Base-by-base conservation (phyloP, 1,139 yeast genomes). In the Saccharomyces hybrid region DNA sequence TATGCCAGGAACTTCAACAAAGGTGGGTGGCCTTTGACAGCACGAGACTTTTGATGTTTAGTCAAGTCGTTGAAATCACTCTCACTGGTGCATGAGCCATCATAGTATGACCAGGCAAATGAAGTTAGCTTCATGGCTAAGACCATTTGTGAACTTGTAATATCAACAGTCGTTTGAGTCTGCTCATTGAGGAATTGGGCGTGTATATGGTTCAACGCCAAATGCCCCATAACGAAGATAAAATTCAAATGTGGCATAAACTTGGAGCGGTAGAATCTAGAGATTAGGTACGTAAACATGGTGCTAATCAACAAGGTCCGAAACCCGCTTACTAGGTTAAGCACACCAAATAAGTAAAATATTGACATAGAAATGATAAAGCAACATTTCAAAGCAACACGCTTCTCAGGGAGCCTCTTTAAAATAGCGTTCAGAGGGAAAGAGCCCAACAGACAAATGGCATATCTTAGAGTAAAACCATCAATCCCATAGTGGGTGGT, bases 91-190 rank as follows among this genome's bases (percentile, higher is more conserved):
- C 65, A 63, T 38, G 75, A 66, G 26, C 96, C 98, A 70, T 95
- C 99, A 61, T 85, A 76, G 49, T 90, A 80, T 59, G 89, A 90
- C 98, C 98, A 95, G 0, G 91, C 98, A 73, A 88, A 93, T 0
- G 96, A 83, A 2, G 95, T 80, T 57, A 95, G 75, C 67, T 93
- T 95, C 95, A 93, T 93, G 50, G 89, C 95, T 67, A 95, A 72
- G 27, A 95, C 97, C 99, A 95, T 95, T 64, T 91, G 96, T 1
- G 98, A 88, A 5, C 97, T 97, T 0, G 97, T 88, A 59, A 91
- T 87, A 66, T 93, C 98, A 58, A 88, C 81, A 49, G 76, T 77
- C 4, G 80, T 73, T 26, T 46, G 49, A 61, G 86, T 86, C 60
- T 79, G 80, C 20, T 71, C 74, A 14, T 75, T 76, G 65, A 80